Base-by-base conservation (phyloP, 352 stramenopile genomes). In the Phytophthora tentaculata region DNA sequence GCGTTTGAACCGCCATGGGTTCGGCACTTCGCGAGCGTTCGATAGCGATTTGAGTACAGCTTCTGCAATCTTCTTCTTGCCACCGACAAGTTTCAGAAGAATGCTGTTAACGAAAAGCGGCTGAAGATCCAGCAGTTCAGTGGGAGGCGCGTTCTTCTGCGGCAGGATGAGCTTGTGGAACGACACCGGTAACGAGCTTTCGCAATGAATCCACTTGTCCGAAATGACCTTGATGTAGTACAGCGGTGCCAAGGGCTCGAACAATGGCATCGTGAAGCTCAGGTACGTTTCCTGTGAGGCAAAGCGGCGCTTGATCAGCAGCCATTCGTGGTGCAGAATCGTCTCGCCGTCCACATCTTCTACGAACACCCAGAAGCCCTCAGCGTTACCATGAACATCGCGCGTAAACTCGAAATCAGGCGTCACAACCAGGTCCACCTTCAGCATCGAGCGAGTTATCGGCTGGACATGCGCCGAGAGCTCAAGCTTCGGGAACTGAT, bases 151-250 rank as follows among this genome's bases (percentile, higher is more conserved):
- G 76, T 99, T 99, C 73, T 99, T 99, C 32, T 98, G 88, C n/a
- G 98, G 98, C 28, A 99, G 74, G 60, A 99, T 98, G 48, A 99
- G 95, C 65, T 98, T 98, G 67, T 98, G 96, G 76, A 99, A 99
- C 20, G 97, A 99, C 54, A 99, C 95, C 12, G 98, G 97, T 3
- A 99, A 70, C 0, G 97, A 93, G 19, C 91, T 95, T 64, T 98
- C 91, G 37, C 94, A 98, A 79, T 99, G 97, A 61, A 99, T 88
- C 97, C 98, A 99, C 67, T 98, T 96, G 84, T 99, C 97, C 3
- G 92, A 98, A 32, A 99, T 86, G 0, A 99, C 94, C 57, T 97
- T 90, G 57, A 99, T 95, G 81, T 99, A 99, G 79, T 99, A 99
- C 41, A 98, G 88, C 17, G 98, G 98, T 2, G 98, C 97, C 24